A percentile compares a stretch with the other conserved stretches of the same genome.
Evolutionary conservation across 306 rosid genomes (phyloP).

Genomic region (Pueraria montana): DNA sequence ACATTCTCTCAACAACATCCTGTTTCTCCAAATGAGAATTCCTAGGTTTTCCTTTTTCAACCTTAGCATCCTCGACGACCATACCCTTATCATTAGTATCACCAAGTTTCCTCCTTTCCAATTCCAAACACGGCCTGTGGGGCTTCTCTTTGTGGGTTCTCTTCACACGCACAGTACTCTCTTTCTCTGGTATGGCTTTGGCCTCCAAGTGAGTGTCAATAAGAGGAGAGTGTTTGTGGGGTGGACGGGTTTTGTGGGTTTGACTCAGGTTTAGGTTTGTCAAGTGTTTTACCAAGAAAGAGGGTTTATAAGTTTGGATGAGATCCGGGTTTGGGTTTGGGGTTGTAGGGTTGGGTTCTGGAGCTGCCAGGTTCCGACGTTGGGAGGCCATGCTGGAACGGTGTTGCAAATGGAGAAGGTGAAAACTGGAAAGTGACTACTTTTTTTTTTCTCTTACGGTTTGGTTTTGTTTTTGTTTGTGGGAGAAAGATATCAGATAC

Average conservation of each 20-base stretch:
- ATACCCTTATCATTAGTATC: slow-evolving; percentile 28
- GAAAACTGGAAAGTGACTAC: neutral
- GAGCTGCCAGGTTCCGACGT: slow-evolving; percentile 58
- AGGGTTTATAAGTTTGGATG: slow-evolving; percentile 48
- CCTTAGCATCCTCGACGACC: slow-evolving; percentile 45
- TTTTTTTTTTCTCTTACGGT: neutral
- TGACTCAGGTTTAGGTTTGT: slow-evolving; percentile 53
- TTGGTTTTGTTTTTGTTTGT: neutral
- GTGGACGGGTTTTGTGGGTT: neutral
- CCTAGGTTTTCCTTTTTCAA: slow-evolving; percentile 44
- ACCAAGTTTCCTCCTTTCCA: slow-evolving; percentile 55
- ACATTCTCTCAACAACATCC: slow-evolving; percentile 47
- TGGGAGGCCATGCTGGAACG: slow-evolving; percentile 56
- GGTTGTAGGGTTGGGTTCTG: slow-evolving; percentile 47
- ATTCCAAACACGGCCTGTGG: slow-evolving; percentile 41
- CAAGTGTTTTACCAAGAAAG: slow-evolving; percentile 51
- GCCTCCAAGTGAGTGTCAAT: slow-evolving; percentile 53
- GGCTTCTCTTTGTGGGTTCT: slow-evolving; percentile 52
- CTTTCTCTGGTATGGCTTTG: slow-evolving; percentile 52
- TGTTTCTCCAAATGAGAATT: slow-evolving; percentile 37
- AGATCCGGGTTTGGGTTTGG: slow-evolving; percentile 54
- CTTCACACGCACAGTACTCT: slow-evolving; percentile 32
- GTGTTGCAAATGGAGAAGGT: neutral
- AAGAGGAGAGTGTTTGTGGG: slow-evolving; percentile 41
- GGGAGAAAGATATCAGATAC: neutral